A percentile compares a stretch with the other conserved stretches of the same genome.
These are phyloP conservation scores for Pelargonium citronellum DNA, from an alignment of 441 rosid species.

Conservation along the genomic window DNA sequence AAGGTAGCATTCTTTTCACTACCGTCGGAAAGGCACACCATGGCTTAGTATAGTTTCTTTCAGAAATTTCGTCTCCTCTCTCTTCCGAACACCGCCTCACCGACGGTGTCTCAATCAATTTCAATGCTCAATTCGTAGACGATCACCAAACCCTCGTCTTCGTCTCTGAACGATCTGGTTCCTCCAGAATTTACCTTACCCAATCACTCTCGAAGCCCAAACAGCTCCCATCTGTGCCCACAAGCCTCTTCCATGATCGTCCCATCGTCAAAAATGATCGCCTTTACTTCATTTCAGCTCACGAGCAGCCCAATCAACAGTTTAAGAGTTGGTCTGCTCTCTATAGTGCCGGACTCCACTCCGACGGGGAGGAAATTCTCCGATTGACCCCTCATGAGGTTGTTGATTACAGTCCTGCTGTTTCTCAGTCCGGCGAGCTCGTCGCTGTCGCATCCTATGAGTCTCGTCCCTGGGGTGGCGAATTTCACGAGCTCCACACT, in stretches of 20 bases:
- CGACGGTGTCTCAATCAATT: slow-evolving; percentile 64
- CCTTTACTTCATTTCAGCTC: slow-evolving; percentile 67
- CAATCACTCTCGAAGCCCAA: slow-evolving; percentile 31
- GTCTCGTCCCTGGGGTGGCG: slow-evolving; percentile 64
- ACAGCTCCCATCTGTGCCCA: slow-evolving; percentile 36
- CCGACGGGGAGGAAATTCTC: slow-evolving; percentile 9
- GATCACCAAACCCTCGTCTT: slow-evolving; percentile 36
- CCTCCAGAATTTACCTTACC: slow-evolving; percentile 42
- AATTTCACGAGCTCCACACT: slow-evolving; percentile 59
- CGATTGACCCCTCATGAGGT: slow-evolving; percentile 51
- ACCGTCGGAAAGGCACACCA: slow-evolving; percentile 58
- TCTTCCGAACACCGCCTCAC: slow-evolving; percentile 44
- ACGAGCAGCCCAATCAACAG: slow-evolving; percentile 46
- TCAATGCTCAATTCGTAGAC: slow-evolving; percentile 58
- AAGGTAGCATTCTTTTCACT: slow-evolving; percentile 62
- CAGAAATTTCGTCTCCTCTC: slow-evolving; percentile 19
- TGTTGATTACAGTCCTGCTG: slow-evolving; percentile 65
- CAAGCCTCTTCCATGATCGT: slow-evolving; percentile 69
- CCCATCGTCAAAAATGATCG: slow-evolving; percentile 39
- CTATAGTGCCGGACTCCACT: slow-evolving; percentile 31
- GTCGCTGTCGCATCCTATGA: slow-evolving; percentile 69
- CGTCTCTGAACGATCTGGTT: slow-evolving; percentile 61
- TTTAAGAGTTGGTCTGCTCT: slow-evolving; percentile 68
- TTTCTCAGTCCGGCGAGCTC: slow-evolving; percentile 46
- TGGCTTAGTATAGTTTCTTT: no score